phyloP scores from a whole-genome alignment of 192 early-diverging fungal genomes.

The Mortierella antarctica region DNA sequence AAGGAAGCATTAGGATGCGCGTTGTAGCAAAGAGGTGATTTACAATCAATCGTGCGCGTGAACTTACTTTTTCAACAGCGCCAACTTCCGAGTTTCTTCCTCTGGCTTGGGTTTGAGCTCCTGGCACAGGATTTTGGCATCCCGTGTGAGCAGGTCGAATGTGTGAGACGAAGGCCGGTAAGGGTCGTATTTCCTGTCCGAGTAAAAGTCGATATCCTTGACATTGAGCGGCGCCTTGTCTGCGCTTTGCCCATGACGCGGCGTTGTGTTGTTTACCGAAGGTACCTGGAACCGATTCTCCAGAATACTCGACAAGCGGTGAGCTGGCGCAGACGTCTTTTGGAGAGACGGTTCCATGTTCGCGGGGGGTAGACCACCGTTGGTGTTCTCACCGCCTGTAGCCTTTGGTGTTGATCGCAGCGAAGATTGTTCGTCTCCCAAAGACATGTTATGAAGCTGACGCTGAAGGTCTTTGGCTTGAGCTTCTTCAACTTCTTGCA shows the following conservation, averaged over 20 bases:
- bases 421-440: slow-evolving; percentile 19
- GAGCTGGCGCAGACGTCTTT: background rate
- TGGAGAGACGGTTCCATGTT: background rate
- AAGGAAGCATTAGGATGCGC: background rate
- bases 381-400: background rate
- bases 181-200: slow-evolving; percentile 45
- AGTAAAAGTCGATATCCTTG: slow-evolving; percentile 52
- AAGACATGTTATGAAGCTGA: slow-evolving; percentile 21
- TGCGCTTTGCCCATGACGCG: background rate
- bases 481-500: slow-evolving; percentile 44
- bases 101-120: slow-evolving; percentile 37
- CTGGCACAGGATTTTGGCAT: slow-evolving; percentile 28
- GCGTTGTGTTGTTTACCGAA: background rate
- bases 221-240: slow-evolving; percentile 27
- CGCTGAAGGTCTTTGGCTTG: slow-evolving; percentile 21
- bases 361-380: background rate
- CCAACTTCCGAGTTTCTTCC: slow-evolving; percentile 41
- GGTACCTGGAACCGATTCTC: slow-evolving; percentile 16
- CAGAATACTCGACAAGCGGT: slow-evolving; percentile 1
- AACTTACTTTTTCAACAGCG: slow-evolving; percentile 19
- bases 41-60: background rate
- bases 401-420: slow-evolving; percentile 7
- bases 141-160: slow-evolving; percentile 30
- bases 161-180: slow-evolving; percentile 30
- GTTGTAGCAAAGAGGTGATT: background rate